Evolutionary conservation across 805 yeast species (phyloP).

Genomic region (Zygosaccharomyces bisporus): DNA sequence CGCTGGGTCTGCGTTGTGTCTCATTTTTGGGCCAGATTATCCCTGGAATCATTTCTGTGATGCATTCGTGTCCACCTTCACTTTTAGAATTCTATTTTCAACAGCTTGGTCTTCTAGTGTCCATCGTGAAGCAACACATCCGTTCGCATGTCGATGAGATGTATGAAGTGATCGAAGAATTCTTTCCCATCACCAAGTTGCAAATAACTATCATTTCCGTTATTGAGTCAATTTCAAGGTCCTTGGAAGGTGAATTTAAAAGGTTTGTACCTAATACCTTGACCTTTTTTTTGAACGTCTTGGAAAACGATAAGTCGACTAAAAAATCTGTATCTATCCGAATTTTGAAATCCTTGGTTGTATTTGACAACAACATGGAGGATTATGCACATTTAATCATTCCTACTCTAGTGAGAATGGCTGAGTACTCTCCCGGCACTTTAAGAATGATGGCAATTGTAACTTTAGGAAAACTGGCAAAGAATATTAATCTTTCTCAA

Average conservation of each 20-base stretch:
- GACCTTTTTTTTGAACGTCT: conserved; percentile 67
- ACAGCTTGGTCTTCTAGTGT: conserved; percentile 73
- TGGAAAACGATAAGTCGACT: conserved; percentile 67
- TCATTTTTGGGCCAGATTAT: conserved; percentile 84
- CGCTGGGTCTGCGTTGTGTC: conserved; percentile 83
- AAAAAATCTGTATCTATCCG: conserved; percentile 61
- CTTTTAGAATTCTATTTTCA: conserved; percentile 86
- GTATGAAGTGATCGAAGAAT: conserved; percentile 70
- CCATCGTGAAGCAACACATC: conserved; percentile 85
- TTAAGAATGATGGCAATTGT: conserved; percentile 73
- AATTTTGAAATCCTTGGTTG: conserved; percentile 77
- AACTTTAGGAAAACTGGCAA: conserved; percentile 77
- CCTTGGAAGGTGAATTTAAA: conserved; percentile 90
- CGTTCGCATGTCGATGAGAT: conserved; percentile 76
- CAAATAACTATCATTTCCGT: conserved; percentile 77
- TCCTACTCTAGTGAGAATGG: conserved; percentile 79
- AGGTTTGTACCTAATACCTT: conserved; percentile 73
- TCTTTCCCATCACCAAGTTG: conserved; percentile 56
- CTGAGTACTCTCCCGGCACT: conserved; percentile 60
- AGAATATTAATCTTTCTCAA: conserved; percentile 68
- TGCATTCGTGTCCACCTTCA: conserved; percentile 74
- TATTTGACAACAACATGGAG: conserved; percentile 82
- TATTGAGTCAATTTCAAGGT: conserved; percentile 77
- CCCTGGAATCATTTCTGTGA: conserved; percentile 81
- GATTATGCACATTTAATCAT: conserved; percentile 82